These are phyloP conservation scores for Neurospora hispaniola DNA, from an alignment of 495 filamentous ascomycete species.

Conservation along the genomic window DNA sequence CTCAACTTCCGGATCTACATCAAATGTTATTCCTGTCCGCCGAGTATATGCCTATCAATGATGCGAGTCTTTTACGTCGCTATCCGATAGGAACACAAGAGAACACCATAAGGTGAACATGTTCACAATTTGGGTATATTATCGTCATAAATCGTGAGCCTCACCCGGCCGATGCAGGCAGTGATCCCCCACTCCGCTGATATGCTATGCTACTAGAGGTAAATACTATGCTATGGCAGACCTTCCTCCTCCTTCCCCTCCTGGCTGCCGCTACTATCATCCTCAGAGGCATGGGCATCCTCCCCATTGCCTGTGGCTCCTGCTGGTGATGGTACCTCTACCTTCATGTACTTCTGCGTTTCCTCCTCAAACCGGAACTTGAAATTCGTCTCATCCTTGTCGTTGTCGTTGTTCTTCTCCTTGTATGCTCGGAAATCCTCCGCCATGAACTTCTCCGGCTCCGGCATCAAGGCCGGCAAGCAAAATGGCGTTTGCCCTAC, in stretches of 20 bases:
- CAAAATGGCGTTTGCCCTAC: background rate
- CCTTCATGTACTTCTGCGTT: background rate
- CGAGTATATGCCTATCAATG: background rate
- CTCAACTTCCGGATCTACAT: too few relatives aligned
- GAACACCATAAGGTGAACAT: background rate
- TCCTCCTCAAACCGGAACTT: background rate
- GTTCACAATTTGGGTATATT: background rate
- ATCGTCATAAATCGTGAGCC: background rate
- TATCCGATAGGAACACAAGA: background rate
- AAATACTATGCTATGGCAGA: background rate
- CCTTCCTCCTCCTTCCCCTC: background rate
- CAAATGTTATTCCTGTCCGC: too few relatives aligned
- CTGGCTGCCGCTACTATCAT: background rate
- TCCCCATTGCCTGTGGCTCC: background rate
- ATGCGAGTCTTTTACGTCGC: background rate
- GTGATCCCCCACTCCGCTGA: background rate
- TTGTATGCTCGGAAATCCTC: background rate
- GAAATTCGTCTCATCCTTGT: background rate
- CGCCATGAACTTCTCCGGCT: background rate
- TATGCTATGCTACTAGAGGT: background rate
- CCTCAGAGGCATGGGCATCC: background rate
- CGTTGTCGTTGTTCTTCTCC: background rate
- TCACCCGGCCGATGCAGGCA: background rate
- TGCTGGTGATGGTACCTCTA: background rate
- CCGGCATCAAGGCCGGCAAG: background rate